Evolutionary conservation across 495 filamentous ascomycete species (phyloP).

Genomic region (Bryoglossum gracile): DNA sequence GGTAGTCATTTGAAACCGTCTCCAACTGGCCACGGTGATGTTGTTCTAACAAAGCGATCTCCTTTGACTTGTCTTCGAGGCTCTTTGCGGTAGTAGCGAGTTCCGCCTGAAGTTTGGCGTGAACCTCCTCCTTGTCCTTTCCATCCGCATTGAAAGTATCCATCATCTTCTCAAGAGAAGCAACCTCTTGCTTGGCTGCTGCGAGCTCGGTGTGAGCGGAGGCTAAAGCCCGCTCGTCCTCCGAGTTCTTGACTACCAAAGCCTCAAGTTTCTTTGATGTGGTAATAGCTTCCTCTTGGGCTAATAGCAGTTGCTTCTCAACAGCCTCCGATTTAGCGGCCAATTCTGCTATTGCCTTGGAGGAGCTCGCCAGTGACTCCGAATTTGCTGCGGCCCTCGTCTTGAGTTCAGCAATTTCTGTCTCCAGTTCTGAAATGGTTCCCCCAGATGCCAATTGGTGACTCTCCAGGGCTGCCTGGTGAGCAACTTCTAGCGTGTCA

Average conservation of each 20-base stretch:
- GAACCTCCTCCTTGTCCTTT: conserved; percentile 30
- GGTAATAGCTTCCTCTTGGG: conserved; percentile 31
- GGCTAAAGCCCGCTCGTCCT: conserved; percentile 30
- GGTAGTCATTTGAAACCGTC: conserved; percentile 45
- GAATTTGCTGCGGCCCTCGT: conserved; percentile 25
- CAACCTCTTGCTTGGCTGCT: conserved; percentile 30
- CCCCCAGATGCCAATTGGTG: conserved; percentile 8
- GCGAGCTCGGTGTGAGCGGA: conserved; percentile 34
- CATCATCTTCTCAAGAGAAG: conserved; percentile 33
- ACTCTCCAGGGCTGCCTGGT: conserved; percentile 28
- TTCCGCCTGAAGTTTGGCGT: conserved; percentile 36
- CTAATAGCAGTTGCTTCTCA: conserved; percentile 29
- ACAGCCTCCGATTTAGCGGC: conserved; percentile 30
- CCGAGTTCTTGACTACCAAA: conserved; percentile 24
- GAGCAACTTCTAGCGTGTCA: conserved; percentile 34
- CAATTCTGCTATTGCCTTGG: conserved; percentile 36
- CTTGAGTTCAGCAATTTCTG: conserved; percentile 32
- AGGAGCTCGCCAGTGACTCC: conserved; percentile 31
- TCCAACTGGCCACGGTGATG: conserved; percentile 44
- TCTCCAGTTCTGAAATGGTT: conserved; percentile 33
- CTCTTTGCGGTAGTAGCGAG: conserved; percentile 32
- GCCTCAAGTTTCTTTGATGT: conserved; percentile 24
- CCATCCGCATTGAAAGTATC: conserved; percentile 25
- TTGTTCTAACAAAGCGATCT: conserved; percentile 27
- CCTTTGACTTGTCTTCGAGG: conserved; percentile 39